Percentiles rank a stretch among this genome's conserved stretches.
Conservation (phyloP, 768 basidiomycete genomes). For the Boletus barrowsii region DNA sequence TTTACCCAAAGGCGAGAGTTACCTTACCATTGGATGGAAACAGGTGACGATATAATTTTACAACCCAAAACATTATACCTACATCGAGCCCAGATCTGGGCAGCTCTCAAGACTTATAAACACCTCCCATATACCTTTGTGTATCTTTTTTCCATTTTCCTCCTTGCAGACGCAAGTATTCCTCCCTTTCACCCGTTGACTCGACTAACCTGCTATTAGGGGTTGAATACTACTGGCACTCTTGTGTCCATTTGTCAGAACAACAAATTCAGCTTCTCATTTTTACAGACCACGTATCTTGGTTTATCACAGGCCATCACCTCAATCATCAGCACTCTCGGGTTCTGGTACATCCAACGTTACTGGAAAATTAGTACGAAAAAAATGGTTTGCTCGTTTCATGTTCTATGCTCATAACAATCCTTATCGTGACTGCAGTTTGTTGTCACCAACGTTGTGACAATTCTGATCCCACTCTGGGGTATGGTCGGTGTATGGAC, state of each 20-base stretch:
- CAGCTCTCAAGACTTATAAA: slow-evolving; percentile 64
- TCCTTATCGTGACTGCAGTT: slow-evolving; percentile 44
- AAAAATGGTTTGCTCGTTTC: slow-evolving; percentile 55
- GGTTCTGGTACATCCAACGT: slow-evolving; percentile 81
- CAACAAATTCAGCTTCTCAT: slow-evolving; percentile 76
- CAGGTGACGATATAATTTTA: slow-evolving; percentile 44
- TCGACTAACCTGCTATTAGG: slow-evolving; percentile 39
- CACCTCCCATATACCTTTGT: slow-evolving; percentile 78
- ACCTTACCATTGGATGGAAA: slow-evolving; percentile 83
- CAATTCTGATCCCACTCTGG: slow-evolving; percentile 79
- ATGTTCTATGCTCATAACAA: background rate
- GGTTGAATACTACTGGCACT: slow-evolving; percentile 76
- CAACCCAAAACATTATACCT: background rate
- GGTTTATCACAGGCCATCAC: slow-evolving; percentile 74
- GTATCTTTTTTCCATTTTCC: slow-evolving; percentile 73
- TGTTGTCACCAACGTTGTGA: slow-evolving; percentile 70
- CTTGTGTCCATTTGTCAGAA: slow-evolving; percentile 77
- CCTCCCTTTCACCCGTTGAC: background rate
- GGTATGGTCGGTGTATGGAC: slow-evolving; percentile 88
- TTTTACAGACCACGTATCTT: slow-evolving; percentile 77
- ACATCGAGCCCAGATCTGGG: slow-evolving; percentile 58
- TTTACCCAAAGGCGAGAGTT: slow-evolving; percentile 72
- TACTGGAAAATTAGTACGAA: slow-evolving; percentile 80
- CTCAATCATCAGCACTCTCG: slow-evolving; percentile 67
- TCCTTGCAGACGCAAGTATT: slow-evolving; percentile 66